Evolutionary conservation across 495 filamentous ascomycete genomes (phyloP), one percentile per base, ranked within the genome.

Genomic region (Penicillium alfredii): DNA sequence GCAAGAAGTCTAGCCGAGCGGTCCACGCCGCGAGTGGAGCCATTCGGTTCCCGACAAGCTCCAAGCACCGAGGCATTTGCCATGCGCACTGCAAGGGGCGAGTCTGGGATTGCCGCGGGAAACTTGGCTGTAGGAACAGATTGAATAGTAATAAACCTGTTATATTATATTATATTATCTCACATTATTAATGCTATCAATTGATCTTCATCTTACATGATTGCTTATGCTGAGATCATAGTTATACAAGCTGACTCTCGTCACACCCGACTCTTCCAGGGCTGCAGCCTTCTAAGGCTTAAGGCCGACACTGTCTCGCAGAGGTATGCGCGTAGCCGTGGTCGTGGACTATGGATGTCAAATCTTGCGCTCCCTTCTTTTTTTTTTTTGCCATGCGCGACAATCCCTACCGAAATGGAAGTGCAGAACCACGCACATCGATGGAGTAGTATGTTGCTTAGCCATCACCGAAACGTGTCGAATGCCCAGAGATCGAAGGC

Each of bases 261-360:
- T 44, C 22, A 37, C 20, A 27, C 29, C n/a, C n/a, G n/a, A n/a
- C n/a, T n/a, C n/a, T n/a, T n/a, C n/a, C n/a, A n/a, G n/a, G n/a
- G 41, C 62, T 60, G 56, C 55, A 61, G 61, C 64, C 60, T 47
- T 39, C 56, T 58, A 66, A 47, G 60, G 61, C 56, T 64, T 56
- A 60, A 58, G 59, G 53, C 61, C 55, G 42, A 37, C 33, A 39
- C 38, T 37, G 35, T 30, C 38, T 33, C 30, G 33, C 29, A 26
- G 20, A 19, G 27, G 26, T 20, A 39, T 31, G 18, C 18, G 20
- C 23, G 10, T 20, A 20, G 24, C 16, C n/a, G 13, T 38, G 33
- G 22, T 15, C 6, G 32, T 25, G 17, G 20, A 10, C 9, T 17
- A 12, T 11, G 18, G 34, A 44, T 35, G 29, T 32, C 17, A 21